Base-by-base conservation (phyloP, 345 rosid genomes). In the Rhodamnia rubescens region DNA sequence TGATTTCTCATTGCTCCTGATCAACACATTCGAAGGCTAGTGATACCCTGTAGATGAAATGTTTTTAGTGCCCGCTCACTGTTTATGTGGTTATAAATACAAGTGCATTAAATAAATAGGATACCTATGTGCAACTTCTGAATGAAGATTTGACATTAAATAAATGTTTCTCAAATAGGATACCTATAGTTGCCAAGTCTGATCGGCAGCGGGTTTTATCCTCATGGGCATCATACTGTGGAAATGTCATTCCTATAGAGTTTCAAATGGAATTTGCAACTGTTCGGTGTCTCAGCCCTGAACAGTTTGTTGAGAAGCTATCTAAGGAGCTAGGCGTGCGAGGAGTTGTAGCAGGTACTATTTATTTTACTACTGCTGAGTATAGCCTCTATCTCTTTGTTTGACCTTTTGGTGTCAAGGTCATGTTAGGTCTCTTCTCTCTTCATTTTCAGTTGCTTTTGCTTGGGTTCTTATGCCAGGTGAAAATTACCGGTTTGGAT, bases 401-500 rank as follows among this genome's bases (percentile, higher is more conserved):
- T 8, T 4, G 11, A 47, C 5, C 22, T 64, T 32, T 64, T 64
- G 44, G 78, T 3, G 44, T 64, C 44, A 64, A 29, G 40, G 83
- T 81, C 55, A 59, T 44, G 42, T 42, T 42, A 26, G 53, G 81
- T 52, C 53, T 82, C 54, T 55, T 54, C 49, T 32, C 52, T 18
- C 26, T 26, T 49, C 27, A 56, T n/a, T 51, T 53, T 86, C 54
- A 18, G 50, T 83, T 75, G 84, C 86, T 75, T 53, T 82, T 53
- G 74, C 21, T 40, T 83, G 52, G 57, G 57, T 88, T 18, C 81
- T 52, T 82, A 47, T 87, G 53, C 61, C 92, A 95, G 98, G 99
- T 52, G 94, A 94, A 87, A 97, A 96, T 88, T 97, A 96, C 85
- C 92, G 97, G 47, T 96, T 97, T 89, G 99, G 98, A 80, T 96